phyloP scores from a whole-genome alignment of 2,329 filamentous ascomycete genomes.

The Bipolaris zeicola region DNA sequence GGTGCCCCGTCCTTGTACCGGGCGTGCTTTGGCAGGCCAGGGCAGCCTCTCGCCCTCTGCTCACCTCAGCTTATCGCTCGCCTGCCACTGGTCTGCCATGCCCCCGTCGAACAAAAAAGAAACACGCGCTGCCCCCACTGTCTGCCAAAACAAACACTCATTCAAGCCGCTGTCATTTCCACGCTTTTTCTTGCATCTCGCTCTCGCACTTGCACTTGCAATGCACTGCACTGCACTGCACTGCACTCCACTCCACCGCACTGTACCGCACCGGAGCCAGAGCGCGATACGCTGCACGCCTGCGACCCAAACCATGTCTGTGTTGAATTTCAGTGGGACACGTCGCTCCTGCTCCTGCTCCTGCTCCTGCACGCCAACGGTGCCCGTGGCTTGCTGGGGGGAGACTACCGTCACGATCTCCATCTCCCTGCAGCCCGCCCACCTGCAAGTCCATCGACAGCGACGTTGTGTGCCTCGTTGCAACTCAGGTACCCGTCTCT shows the following conservation, averaged over 20 bases:
- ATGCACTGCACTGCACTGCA: constrained; percentile 19
- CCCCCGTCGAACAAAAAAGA: not conserved
- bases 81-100: not conserved
- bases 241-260: constrained; percentile 21
- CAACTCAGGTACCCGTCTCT: constrained; percentile 27
- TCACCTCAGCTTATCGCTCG: constrained; percentile 17
- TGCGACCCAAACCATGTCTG: not conserved
- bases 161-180: constrained; percentile 1
- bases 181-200: not conserved
- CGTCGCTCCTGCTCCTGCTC: constrained; percentile 33
- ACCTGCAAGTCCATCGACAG: constrained; percentile 2
- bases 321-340: constrained; percentile 33
- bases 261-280: constrained; percentile 12
- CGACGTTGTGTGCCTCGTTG: constrained; percentile 15
- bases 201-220: not conserved
- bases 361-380: constrained; percentile 3
- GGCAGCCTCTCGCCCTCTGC: constrained; percentile 22
- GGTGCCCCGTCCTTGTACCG: no score
- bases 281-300: not conserved
- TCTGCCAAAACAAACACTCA: not conserved
- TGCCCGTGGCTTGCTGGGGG: constrained; percentile 17
- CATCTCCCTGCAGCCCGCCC: constrained; percentile 18
- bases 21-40: no score
- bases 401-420: constrained; percentile 9
- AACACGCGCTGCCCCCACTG: not conserved